Conservation (phyloP, 352 stramenopile species). For the Saprolegnia parasitica region DNA sequence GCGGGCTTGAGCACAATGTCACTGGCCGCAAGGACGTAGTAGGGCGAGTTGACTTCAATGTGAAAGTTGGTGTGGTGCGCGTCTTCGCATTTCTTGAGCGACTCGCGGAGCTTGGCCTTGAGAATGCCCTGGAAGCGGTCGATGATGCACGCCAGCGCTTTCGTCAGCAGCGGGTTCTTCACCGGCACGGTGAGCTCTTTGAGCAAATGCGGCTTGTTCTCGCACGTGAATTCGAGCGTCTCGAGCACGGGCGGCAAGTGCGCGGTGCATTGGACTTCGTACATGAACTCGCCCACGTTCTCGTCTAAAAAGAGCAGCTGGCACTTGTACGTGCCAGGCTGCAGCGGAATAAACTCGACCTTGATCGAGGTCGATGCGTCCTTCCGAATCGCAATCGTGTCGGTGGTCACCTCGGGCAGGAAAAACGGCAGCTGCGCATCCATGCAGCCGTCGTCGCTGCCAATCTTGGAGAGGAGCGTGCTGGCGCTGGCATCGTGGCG, state of each 20-base stretch:
- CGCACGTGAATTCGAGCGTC: constrained; percentile 75
- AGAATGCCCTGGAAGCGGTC: constrained; percentile 65
- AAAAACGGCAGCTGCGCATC: constrained; percentile 65
- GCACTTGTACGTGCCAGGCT: constrained; percentile 84
- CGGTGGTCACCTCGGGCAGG: constrained; percentile 49
- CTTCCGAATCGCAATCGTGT: constrained; percentile 45
- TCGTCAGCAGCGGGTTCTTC: constrained; percentile 75
- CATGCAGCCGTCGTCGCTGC: constrained; percentile 61
- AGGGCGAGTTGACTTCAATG: constrained; percentile 84
- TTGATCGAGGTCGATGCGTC: constrained; percentile 60
- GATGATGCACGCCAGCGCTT: constrained; percentile 56
- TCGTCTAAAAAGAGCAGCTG: constrained; percentile 90
- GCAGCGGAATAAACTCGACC: constrained; percentile 85
- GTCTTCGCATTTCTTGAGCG: constrained; percentile 72
- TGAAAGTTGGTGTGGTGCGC: constrained; percentile 57
- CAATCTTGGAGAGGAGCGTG: constrained; percentile 34
- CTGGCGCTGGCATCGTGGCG: not conserved
- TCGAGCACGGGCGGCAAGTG: constrained; percentile 72
- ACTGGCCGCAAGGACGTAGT: constrained; percentile 57
- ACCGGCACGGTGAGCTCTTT: constrained; percentile 69
- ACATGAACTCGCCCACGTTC: constrained; percentile 91
- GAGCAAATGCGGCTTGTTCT: constrained; percentile 52
- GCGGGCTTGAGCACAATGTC: constrained; percentile 48
- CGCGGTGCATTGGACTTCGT: constrained; percentile 82
- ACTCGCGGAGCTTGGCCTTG: constrained; percentile 71